Conservation (phyloP, 148 eudicot genomes). For the Selenicereus undatus region DNA sequence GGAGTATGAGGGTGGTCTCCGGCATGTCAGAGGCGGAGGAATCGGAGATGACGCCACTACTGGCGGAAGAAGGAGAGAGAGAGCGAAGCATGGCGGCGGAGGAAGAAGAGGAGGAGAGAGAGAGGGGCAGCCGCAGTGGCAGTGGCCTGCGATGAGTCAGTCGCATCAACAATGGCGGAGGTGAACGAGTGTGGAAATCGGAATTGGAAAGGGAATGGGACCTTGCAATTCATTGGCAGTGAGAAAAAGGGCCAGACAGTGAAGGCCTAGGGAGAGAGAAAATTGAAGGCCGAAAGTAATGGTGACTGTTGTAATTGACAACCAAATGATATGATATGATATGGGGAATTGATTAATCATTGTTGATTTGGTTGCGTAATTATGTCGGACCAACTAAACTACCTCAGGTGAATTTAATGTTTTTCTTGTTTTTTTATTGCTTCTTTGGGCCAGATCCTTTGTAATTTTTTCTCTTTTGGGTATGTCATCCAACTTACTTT, state of each 20-base stretch:
- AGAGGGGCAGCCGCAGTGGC: not conserved
- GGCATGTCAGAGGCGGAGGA: not conserved
- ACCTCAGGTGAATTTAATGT: too few species aligned
- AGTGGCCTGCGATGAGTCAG: not conserved
- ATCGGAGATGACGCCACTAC: not conserved
- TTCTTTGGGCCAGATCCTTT: too few species aligned
- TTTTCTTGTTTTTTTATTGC: too few species aligned
- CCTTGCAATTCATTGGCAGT: not conserved
- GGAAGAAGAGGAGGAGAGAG: not conserved
- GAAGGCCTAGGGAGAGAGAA: not conserved
- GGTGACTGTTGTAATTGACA: too few species aligned
- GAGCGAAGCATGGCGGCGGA: conserved; percentile 22
- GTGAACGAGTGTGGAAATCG: not conserved
- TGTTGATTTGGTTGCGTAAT: too few species aligned
- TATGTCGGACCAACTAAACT: too few species aligned
- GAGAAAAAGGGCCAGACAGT: not conserved
- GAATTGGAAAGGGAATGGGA: not conserved
- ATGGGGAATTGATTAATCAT: too few species aligned
- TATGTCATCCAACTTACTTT: too few species aligned
- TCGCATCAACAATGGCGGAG: conserved; percentile 6
- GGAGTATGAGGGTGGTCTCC: conserved; percentile 19
- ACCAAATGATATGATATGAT: too few species aligned
- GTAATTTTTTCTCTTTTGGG: too few species aligned
- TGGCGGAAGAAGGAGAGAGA: conserved; percentile 9
- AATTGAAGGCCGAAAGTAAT: too few species aligned